A percentile compares a stretch with the other conserved stretches of the same genome.
These are phyloP conservation scores for Pluteus cervinus DNA, from an alignment of 768 basidiomycete species.

Conservation along the genomic window DNA sequence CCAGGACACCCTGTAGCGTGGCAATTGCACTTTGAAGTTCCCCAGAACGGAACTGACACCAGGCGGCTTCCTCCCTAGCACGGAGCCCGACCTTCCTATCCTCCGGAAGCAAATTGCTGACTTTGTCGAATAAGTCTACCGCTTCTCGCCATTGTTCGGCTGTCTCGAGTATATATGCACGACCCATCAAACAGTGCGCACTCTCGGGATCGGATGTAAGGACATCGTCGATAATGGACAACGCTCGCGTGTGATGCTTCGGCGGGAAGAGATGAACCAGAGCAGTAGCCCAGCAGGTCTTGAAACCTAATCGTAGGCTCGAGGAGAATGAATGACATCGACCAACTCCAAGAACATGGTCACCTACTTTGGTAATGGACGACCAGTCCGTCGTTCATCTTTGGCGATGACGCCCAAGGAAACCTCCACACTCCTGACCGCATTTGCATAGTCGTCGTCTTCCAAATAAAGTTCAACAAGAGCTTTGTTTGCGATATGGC, in stretches of 20 bases:
- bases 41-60: constrained; percentile 66
- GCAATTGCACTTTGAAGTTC: constrained; percentile 38
- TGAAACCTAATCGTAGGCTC: constrained; percentile 52
- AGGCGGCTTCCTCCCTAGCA: constrained; percentile 77
- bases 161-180: constrained; percentile 66
- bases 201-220: constrained; percentile 59
- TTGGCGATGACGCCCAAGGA: constrained; percentile 53
- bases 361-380: constrained; percentile 41
- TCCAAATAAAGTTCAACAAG: constrained; percentile 57
- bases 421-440: constrained; percentile 64
- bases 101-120: constrained; percentile 40
- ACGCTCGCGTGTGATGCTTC: constrained; percentile 80
- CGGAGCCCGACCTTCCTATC: constrained; percentile 45
- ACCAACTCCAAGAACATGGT: not conserved
- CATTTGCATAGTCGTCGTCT: constrained; percentile 70
- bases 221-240: constrained; percentile 66
- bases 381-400: constrained; percentile 54
- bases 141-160: constrained; percentile 67
- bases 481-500: constrained; percentile 63
- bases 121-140: constrained; percentile 50
- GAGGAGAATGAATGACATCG: not conserved
- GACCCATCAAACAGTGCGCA: constrained; percentile 61
- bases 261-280: constrained; percentile 85
- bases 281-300: constrained; percentile 65
- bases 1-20: constrained; percentile 43